Base-by-base conservation (phyloP, 2,329 filamentous ascomycete genomes). In the Cordyceps pruinosa region DNA sequence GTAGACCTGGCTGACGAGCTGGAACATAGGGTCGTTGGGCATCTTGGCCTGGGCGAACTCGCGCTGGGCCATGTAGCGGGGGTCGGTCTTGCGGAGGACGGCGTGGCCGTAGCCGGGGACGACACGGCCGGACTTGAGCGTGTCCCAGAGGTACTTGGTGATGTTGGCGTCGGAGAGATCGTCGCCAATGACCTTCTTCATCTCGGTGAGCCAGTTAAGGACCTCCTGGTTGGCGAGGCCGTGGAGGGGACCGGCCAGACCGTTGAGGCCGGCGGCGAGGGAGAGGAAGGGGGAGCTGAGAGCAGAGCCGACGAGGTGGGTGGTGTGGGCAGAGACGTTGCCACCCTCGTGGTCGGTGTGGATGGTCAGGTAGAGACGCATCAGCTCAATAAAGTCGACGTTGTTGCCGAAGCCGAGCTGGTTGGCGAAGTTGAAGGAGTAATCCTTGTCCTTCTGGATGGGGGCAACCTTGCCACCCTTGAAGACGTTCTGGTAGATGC, bases 401-500 rank as follows among this genome's bases (percentile, higher is more conserved):
- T 99, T 97, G 70, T 88, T 85, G 68, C 89, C 89, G 75, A 94
- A 99, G 70, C 94, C 94, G 68, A 99, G 90, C 86, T 96, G 91
- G 86, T 97, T 97, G 78, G 94, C 92, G 75, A 99, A 89, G 88
- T 99, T 99, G 89, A 88, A 99, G 69, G 87, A 84, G 82, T 97
- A 99, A 75, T 99, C 94, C 89, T 97, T 94, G 81, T 97, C 93
- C 84, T 96, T 95, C 83, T 97, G 87, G 74, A 96, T 85, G 57
- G 91, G 75, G 60, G 90, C 89, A 66, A 99, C 93, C 87, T 97
- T 97, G 80, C 94, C 94, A 72, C 96, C 94, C 87, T 97, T 97
- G 90, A 96, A 99, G 75, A 97, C 88, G 77, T 99, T 99, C 82
- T 96, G 94, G 87, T 99, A 99, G 84, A 99, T 99, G 80, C 91